These are phyloP conservation scores for Rubus idaeus DNA, from an alignment of 306 rosid genomes.

Conservation along the genomic window DNA sequence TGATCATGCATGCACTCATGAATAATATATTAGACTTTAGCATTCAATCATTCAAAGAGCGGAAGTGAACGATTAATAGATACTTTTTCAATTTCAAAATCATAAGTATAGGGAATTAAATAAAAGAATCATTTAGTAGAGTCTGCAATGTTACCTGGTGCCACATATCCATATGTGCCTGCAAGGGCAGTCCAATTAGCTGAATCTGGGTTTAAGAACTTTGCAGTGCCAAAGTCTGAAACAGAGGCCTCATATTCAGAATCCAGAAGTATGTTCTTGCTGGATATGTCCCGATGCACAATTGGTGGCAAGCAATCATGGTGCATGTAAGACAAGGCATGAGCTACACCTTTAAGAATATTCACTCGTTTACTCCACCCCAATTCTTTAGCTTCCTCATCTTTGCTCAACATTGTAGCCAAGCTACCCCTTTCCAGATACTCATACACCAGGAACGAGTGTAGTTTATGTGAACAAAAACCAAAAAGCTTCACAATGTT, in stretches of 20 bases:
- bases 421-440: background rate
- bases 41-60: too few species aligned
- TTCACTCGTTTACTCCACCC: background rate
- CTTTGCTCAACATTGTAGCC: background rate
- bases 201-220: background rate
- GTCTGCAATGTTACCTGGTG: slow-evolving; percentile 19
- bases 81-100: too few species aligned
- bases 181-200: background rate
- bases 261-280: slow-evolving; percentile 17
- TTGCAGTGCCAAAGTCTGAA: slow-evolving; percentile 4
- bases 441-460: background rate
- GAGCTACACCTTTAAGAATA: background rate
- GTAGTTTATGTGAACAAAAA: background rate
- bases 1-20: too few species aligned
- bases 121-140: background rate
- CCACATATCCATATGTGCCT: slow-evolving; percentile 18
- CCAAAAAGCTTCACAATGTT: background rate
- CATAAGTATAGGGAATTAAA: too few species aligned
- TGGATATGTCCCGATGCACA: slow-evolving; percentile 12
- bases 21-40: too few species aligned
- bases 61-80: too few species aligned
- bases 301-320: slow-evolving; percentile 7
- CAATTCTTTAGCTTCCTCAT: background rate
- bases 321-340: background rate
- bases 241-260: slow-evolving; percentile 9